Evolutionary conservation across 139 green algal genomes (phyloP), one percentile per base, ranked within the genome.

Genomic region (Chlamydomonas sp.): DNA sequence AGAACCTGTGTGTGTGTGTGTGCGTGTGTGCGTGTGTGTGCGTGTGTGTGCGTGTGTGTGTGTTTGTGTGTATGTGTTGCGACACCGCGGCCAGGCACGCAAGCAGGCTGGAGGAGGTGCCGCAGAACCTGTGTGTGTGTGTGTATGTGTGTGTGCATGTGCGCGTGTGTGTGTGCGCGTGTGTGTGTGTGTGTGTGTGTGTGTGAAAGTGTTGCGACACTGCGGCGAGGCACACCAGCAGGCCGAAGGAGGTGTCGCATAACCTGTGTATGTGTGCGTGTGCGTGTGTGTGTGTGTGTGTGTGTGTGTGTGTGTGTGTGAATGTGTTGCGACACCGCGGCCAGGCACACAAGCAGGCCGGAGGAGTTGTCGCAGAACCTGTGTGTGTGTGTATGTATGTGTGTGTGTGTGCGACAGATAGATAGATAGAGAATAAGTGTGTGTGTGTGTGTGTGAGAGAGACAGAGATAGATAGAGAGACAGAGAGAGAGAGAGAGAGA

Each of bases 71-170:
- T n/a, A n/a, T n/a, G n/a, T n/a, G n/a, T n/a, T 16, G 16, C 20
- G 16, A 24, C 29, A 24, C 16, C 16, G 43, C 16, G 43, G 43
- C 20, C 43, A 54, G 6, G 29, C 73, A 78, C 0, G 48, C 43
- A 31, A 70, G 24, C 26, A 78, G 30, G 1, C 73, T 70, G 8
- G 39, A 28, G 20, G 38, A 58, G 26, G 79, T 78, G 54, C 88
- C 88, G 2, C 48, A 10, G 35, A 86, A 93, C 73, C 96, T 93
- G 58, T n/a, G n/a, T n/a, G n/a, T n/a, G n/a, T n/a, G n/a, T n/a
- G n/a, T n/a, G n/a, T n/a, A n/a, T n/a, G n/a, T n/a, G n/a, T n/a
- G n/a, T n/a, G n/a, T n/a, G n/a, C n/a, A n/a, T n/a, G n/a, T 33
- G 2, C n/a, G n/a, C n/a, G n/a, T n/a, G n/a, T n/a, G n/a, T n/a